Percentiles rank a stretch among this genome's conserved stretches.
Conservation (phyloP, 2,329 filamentous ascomycete species). For the Pseudogymnoascus sp. region DNA sequence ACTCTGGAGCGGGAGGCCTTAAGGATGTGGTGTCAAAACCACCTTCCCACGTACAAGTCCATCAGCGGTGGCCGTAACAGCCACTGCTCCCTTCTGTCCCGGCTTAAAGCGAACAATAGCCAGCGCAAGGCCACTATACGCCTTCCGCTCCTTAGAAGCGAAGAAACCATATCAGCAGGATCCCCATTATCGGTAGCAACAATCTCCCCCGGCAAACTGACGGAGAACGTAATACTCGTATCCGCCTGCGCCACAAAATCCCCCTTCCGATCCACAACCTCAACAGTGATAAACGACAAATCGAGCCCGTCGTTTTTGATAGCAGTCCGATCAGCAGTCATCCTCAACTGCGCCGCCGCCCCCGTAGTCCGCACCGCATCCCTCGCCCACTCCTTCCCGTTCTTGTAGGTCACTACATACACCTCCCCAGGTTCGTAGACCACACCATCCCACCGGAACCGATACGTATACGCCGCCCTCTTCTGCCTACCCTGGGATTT, state of each 20-base stretch:
- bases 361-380: conserved; percentile 36
- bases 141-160: conserved; percentile 31
- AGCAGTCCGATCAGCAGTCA: conserved; percentile 33
- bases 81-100: conserved; percentile 18
- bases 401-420: conserved; percentile 28
- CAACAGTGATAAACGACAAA: conserved; percentile 37
- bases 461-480: conserved; percentile 32
- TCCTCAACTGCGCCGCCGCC: conserved; percentile 28
- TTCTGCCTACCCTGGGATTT: conserved; percentile 35
- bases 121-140: conserved; percentile 34
- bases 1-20: neutral
- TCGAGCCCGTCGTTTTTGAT: conserved; percentile 37
- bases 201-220: conserved; percentile 36
- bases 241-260: conserved; percentile 35
- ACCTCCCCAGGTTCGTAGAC: conserved; percentile 40
- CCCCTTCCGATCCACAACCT: conserved; percentile 36
- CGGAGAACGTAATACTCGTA: conserved; percentile 35
- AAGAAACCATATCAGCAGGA: conserved; percentile 35
- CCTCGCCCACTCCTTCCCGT: conserved; percentile 34
- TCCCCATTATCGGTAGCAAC: conserved; percentile 45
- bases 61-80: conserved; percentile 18
- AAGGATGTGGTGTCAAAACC: neutral
- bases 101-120: conserved; percentile 30
- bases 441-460: conserved; percentile 45
- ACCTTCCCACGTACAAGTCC: conserved; percentile 18